Conservation (phyloP, 1,139 yeast genomes). For the Scheffersomyces illinoinensis region DNA sequence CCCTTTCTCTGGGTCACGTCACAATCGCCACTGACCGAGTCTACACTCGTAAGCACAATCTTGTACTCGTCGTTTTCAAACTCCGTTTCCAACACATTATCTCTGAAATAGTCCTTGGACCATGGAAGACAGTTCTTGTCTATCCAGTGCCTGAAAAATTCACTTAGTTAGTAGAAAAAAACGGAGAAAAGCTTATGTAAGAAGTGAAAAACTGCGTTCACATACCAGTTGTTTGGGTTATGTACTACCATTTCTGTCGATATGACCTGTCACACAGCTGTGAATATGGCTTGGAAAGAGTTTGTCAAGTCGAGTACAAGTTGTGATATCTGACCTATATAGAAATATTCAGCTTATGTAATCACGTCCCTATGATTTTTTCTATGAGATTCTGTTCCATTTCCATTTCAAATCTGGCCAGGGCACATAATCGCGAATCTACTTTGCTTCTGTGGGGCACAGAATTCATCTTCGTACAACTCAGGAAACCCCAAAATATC, state of each 20-base stretch:
- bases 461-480: too few species aligned
- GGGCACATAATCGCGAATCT: neutral
- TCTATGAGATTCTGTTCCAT: neutral
- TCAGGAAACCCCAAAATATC: neutral
- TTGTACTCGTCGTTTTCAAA: constrained; percentile 34
- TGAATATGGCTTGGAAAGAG: neutral
- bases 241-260: constrained; percentile 60
- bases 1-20: constrained; percentile 84
- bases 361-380: neutral
- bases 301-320: neutral
- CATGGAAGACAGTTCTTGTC: constrained; percentile 78
- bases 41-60: constrained; percentile 39
- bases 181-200: neutral
- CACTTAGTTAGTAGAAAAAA: constrained; percentile 16
- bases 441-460: neutral
- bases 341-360: neutral
- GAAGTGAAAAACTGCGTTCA: constrained; percentile 10
- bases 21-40: constrained; percentile 67
- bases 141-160: constrained; percentile 70
- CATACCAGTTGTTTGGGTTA: constrained; percentile 81
- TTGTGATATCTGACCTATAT: neutral
- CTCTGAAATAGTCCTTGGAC: constrained; percentile 61
- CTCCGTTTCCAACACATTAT: constrained; percentile 39
- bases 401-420: neutral
- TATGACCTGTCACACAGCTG: neutral